Conservation (phyloP, 148 eudicot species). For the Camellia sinensis region DNA sequence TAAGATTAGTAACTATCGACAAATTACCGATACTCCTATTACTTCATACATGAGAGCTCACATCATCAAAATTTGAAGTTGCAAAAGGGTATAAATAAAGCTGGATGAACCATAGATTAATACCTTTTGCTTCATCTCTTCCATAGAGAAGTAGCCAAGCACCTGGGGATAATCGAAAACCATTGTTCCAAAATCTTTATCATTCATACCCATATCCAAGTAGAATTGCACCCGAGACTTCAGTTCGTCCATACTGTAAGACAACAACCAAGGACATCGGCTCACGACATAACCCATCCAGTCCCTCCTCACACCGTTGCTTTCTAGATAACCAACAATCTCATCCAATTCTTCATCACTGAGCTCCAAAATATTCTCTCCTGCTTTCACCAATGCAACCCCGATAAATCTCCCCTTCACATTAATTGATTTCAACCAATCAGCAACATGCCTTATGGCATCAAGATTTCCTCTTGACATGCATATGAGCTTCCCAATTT, state of each 20-base stretch:
- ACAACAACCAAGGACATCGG: constrained; percentile 74
- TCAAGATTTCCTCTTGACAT: constrained; percentile 65
- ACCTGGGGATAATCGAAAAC: constrained; percentile 85
- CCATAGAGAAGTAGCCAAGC: constrained; percentile 70
- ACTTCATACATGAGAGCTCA: not conserved
- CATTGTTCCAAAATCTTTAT: constrained; percentile 94
- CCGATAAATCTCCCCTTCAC: constrained; percentile 80
- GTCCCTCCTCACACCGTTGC: constrained; percentile 67
- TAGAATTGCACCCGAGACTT: constrained; percentile 58
- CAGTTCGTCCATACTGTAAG: constrained; percentile 75
- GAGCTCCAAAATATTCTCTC: constrained; percentile 51
- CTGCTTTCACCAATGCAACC: constrained; percentile 56
- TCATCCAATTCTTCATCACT: constrained; percentile 68
- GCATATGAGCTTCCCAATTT: constrained; percentile 77
- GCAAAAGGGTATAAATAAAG: not conserved
- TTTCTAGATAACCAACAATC: constrained; percentile 62
- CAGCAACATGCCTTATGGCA: constrained; percentile 43
- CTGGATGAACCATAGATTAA: not conserved
- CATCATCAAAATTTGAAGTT: not conserved
- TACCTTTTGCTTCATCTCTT: constrained; percentile 94
- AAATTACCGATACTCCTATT: no score
- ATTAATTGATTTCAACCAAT: constrained; percentile 73
- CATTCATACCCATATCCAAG: constrained; percentile 84
- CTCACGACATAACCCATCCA: constrained; percentile 91
- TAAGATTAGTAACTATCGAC: not conserved